Base-by-base conservation (phyloP, 768 basidiomycete genomes). In the Naganishia kalamii region DNA sequence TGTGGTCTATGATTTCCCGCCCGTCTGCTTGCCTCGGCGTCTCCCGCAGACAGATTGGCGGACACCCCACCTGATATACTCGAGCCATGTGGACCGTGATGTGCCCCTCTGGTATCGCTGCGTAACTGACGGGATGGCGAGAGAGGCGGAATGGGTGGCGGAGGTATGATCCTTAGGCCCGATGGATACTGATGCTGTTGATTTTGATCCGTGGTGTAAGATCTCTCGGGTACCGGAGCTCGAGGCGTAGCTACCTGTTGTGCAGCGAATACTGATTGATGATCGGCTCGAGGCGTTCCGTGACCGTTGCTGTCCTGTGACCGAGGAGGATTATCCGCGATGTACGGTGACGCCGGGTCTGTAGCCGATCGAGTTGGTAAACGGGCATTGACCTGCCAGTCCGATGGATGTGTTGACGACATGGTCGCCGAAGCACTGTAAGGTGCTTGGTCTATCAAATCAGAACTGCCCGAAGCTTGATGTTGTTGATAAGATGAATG, bases 61-160 rank as follows among this genome's bases (percentile, higher is more conserved):
- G 33, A 21, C n/a, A 35, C 32, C 21, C 23, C 23, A 52, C 49
- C 19, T 6, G 51, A 52, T 4, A 30, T 29, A 4, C 19, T 23
- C 48, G 17, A 29, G 15, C 13, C 6, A 17, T 49, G 48, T 12
- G 15, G 5, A 49, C 48, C 32, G 12, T 25, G 3, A 49, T 37
- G 37, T 37, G 54, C 51, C 7, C 37, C 37, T n/a, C 54, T 57
- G 27, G 13, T 57, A 27, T 37, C 30, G 21, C 17, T 33, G 27
- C 54, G 54, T 4, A 57, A 35, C 10, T 57, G 54, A 25, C 54
- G 54, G n/a, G 54, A 57, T 57, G 54, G 54, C 35, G 54, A 57
- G 17, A 57, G 54, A 40, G 54, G 54, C 25, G 54, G 54, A 19
- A 57, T 57, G 13, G 54, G 54, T 5, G 54, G 54, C 21, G 54